These are phyloP conservation scores for Psidium friedrichsthalianum DNA, from an alignment of 345 rosid genomes.

Conservation along the genomic window DNA sequence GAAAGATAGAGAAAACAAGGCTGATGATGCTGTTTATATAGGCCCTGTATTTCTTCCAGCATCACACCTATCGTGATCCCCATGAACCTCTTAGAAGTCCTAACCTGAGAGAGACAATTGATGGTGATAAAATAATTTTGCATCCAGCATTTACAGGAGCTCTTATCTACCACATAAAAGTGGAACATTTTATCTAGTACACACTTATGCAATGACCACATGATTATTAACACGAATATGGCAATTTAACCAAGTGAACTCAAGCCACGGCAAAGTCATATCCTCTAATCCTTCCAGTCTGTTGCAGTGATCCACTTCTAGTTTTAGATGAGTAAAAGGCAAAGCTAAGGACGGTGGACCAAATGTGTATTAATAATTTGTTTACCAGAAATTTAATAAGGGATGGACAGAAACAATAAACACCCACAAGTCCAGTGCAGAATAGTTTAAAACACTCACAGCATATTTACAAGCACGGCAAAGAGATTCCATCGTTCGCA, in stretches of 20 bases:
- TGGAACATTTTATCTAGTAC: background rate
- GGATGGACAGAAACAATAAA: background rate
- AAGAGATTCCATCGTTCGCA: constrained; percentile 98
- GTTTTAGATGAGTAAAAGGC: background rate
- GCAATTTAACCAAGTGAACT: background rate
- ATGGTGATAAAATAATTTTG: background rate
- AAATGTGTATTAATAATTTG: background rate
- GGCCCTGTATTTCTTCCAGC: constrained; percentile 86
- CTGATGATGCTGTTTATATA: constrained; percentile 89
- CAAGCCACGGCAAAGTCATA: background rate
- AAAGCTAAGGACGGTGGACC: background rate
- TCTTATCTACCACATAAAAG: background rate
- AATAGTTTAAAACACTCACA: constrained; percentile 37
- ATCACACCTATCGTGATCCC: constrained; percentile 87
- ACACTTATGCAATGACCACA: background rate
- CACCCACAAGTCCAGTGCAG: background rate
- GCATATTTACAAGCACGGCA: constrained; percentile 99
- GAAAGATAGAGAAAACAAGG: constrained; percentile 98
- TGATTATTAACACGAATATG: background rate
- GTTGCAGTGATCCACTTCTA: background rate
- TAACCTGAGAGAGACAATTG: constrained; percentile 33
- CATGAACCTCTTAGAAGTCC: constrained; percentile 94
- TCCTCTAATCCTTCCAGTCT: background rate
- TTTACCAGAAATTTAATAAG: background rate
- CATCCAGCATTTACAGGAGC: background rate